Conservation (phyloP, 1,284 basidiomycete species). For the Baeospora myosura region DNA sequence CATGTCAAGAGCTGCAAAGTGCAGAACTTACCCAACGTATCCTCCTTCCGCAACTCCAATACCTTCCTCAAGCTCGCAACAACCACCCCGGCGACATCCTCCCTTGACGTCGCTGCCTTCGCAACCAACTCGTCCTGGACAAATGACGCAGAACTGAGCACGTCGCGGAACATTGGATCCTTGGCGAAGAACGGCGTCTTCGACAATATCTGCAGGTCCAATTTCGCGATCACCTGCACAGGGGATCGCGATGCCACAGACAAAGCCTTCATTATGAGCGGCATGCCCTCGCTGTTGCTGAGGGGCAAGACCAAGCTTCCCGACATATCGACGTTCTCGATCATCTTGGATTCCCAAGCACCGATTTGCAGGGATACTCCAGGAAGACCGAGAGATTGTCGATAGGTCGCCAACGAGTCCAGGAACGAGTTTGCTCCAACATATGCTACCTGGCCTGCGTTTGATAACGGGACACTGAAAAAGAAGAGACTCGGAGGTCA, state of each 20-base stretch:
- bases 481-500: background rate
- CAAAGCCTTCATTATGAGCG: constrained; percentile 22
- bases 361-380: constrained; percentile 24
- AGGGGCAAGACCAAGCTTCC: constrained; percentile 4
- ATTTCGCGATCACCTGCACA: constrained; percentile 21
- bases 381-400: constrained; percentile 19
- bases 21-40: constrained; percentile 20
- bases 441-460: constrained; percentile 22
- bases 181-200: constrained; percentile 14
- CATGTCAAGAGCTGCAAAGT: too few species aligned
- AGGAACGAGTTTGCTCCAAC: constrained; percentile 25
- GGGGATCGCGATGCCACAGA: constrained; percentile 12
- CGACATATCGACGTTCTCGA: constrained; percentile 10
- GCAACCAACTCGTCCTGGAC: too few species aligned
- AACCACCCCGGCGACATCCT: constrained; percentile 15
- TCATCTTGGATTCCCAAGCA: constrained; percentile 21
- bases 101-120: constrained; percentile 11
- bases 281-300: constrained; percentile 20
- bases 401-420: constrained; percentile 22
- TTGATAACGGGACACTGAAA: constrained; percentile 23
- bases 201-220: constrained; percentile 15
- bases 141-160: constrained; percentile 10
- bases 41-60: constrained; percentile 19
- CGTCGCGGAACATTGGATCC: constrained; percentile 18
- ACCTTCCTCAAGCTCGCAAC: constrained; percentile 18